A percentile compares a stretch with the other conserved stretches of the same genome.
These are phyloP conservation scores for Fusarium humuli DNA, from an alignment of 2,329 filamentous ascomycete genomes.

Conservation along the genomic window DNA sequence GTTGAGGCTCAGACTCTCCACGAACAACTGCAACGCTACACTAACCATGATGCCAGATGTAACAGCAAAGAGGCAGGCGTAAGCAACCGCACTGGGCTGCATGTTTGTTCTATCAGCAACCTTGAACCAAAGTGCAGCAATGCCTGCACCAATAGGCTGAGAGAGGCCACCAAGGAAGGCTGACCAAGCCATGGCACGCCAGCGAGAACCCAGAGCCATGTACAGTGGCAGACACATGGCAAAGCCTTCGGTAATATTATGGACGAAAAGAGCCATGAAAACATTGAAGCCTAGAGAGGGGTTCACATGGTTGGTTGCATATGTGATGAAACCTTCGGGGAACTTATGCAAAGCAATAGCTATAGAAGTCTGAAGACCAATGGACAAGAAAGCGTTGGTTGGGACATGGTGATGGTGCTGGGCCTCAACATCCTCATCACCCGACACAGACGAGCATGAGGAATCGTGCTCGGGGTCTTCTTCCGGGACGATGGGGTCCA, in stretches of 20 bases:
- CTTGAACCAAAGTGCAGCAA: slow-evolving; percentile 89
- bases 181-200: slow-evolving; percentile 86
- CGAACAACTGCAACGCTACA: slow-evolving; percentile 89
- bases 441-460: slow-evolving; percentile 47
- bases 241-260: slow-evolving; percentile 98
- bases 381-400: slow-evolving; percentile 90
- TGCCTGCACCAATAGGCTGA: slow-evolving; percentile 85
- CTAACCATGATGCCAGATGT: slow-evolving; percentile 97
- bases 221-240: slow-evolving; percentile 93
- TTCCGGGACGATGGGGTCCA: slow-evolving; percentile 45
- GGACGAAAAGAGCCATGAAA: slow-evolving; percentile 95
- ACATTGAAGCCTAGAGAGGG: slow-evolving; percentile 88
- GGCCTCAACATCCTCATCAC: slow-evolving; percentile 60
- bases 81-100: slow-evolving; percentile 67
- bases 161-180: slow-evolving; percentile 85
- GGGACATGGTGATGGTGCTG: slow-evolving; percentile 94
- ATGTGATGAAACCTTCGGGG: slow-evolving; percentile 88
- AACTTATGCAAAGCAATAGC: slow-evolving; percentile 97
- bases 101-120: slow-evolving; percentile 67
- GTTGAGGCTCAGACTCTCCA: slow-evolving; percentile 84
- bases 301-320: slow-evolving; percentile 96
- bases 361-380: slow-evolving; percentile 94
- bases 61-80: slow-evolving; percentile 85
- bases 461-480: slow-evolving; percentile 40
- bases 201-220: slow-evolving; percentile 84